Evolutionary conservation across 1,284 basidiomycete species (phyloP).

Genomic region (Puccinia novopanici): DNA sequence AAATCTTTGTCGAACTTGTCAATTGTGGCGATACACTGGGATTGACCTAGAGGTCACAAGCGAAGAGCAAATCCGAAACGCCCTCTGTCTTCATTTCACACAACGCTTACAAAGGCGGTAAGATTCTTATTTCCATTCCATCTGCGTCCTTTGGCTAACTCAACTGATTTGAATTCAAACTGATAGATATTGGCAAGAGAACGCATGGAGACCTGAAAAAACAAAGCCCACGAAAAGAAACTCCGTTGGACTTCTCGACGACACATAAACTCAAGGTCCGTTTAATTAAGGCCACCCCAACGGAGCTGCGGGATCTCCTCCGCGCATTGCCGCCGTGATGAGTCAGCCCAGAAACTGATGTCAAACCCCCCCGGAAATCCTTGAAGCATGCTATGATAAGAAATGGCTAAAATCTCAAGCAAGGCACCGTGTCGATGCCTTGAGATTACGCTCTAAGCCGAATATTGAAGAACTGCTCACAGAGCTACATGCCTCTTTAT

Average conservation of each 20-base stretch:
- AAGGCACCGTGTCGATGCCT: background rate
- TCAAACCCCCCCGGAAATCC: background rate
- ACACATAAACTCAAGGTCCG: background rate
- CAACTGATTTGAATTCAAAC: background rate
- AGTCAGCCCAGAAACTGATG: background rate
- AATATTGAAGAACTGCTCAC: background rate
- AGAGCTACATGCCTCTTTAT: background rate
- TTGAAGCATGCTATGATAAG: constrained; percentile 7
- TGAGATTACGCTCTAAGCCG: constrained; percentile 9
- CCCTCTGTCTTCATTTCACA: constrained; percentile 10
- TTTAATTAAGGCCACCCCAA: background rate
- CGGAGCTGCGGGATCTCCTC: background rate
- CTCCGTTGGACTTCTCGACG: background rate
- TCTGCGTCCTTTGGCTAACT: background rate
- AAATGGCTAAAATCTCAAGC: background rate
- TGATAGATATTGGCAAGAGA: background rate
- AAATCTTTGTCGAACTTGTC: constrained; percentile 27
- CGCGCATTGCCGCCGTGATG: constrained; percentile 6
- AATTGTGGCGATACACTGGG: constrained; percentile 5
- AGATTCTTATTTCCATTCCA: background rate
- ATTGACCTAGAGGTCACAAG: background rate
- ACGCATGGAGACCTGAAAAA: background rate
- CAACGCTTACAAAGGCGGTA: constrained; percentile 5
- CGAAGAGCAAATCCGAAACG: constrained; percentile 4
- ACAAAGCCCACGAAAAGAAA: background rate